Evolutionary conservation across 495 filamentous ascomycete species (phyloP).

Genomic region (Terfezia claveryi): DNA sequence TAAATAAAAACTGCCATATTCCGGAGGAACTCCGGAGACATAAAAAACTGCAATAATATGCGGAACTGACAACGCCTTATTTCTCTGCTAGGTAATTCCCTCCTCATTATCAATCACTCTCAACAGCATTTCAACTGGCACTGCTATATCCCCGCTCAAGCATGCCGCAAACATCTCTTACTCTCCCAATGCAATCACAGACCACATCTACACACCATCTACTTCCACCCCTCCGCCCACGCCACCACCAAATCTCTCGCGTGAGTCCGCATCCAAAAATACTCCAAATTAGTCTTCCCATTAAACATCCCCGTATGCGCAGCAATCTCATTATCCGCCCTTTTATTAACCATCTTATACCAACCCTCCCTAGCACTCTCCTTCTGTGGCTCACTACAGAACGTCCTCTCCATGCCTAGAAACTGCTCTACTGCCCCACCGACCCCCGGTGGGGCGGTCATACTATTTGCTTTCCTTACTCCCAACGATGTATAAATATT

Average conservation of each 20-base stretch:
- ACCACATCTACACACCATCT: too few relatives aligned
- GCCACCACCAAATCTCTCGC: slow-evolving; percentile 39
- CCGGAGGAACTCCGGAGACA: too few relatives aligned
- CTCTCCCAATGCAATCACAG: too few relatives aligned
- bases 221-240: slow-evolving; percentile 23
- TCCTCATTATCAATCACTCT: too few relatives aligned
- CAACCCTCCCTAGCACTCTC: slow-evolving; percentile 35
- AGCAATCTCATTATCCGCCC: slow-evolving; percentile 49
- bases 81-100: too few relatives aligned
- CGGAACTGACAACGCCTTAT: too few relatives aligned
- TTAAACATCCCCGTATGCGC: slow-evolving; percentile 85
- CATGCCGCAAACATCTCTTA: too few relatives aligned
- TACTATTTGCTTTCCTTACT: slow-evolving; percentile 26
- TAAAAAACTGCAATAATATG: too few relatives aligned
- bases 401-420: slow-evolving; percentile 46
- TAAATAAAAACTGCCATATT: too few relatives aligned
- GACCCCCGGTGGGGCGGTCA: slow-evolving; percentile 11
- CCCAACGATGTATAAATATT: slow-evolving; percentile 74
- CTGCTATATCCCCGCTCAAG: too few relatives aligned
- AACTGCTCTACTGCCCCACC: slow-evolving; percentile 29
- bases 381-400: slow-evolving; percentile 54
- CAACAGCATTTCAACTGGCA: too few relatives aligned
- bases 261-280: slow-evolving; percentile 40
- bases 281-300: slow-evolving; percentile 58
- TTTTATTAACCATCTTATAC: slow-evolving; percentile 40